These are phyloP conservation scores for Neofusicoccum sp. DNA, from an alignment of 2,329 filamentous ascomycete species.

Conservation along the genomic window DNA sequence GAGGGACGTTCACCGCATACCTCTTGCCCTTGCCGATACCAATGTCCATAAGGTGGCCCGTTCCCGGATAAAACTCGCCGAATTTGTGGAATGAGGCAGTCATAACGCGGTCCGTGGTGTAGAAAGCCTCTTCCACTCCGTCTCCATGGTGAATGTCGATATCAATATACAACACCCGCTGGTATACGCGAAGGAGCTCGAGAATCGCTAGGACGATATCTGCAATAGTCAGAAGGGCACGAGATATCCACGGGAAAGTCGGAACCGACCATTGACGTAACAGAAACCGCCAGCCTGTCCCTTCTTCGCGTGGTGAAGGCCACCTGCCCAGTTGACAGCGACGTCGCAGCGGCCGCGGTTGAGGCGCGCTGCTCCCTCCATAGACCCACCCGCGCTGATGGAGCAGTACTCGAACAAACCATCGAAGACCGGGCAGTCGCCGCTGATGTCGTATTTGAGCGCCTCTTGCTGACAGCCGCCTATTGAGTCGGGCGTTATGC, in stretches of 20 bases:
- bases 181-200: slow-evolving; percentile 76
- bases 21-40: slow-evolving; percentile 86
- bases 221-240: slow-evolving; percentile 11
- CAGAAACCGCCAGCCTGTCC: slow-evolving; percentile 95
- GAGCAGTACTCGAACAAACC: slow-evolving; percentile 94
- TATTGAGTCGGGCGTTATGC: slow-evolving; percentile 58
- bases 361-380: slow-evolving; percentile 88
- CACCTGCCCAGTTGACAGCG: slow-evolving; percentile 97
- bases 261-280: slow-evolving; percentile 72
- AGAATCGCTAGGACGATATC: slow-evolving; percentile 95
- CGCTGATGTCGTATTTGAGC: slow-evolving; percentile 68
- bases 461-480: slow-evolving; percentile 75
- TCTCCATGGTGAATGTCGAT: slow-evolving; percentile 92
- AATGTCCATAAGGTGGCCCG: slow-evolving; percentile 78
- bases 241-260: slow-evolving; percentile 29
- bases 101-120: slow-evolving; percentile 84
- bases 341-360: slow-evolving; percentile 86
- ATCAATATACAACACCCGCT: slow-evolving; percentile 92
- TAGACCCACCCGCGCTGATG: slow-evolving; percentile 83
- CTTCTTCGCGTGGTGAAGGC: slow-evolving; percentile 94
- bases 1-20: slow-evolving; percentile 84
- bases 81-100: slow-evolving; percentile 97
- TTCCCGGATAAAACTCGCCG: slow-evolving; percentile 91
- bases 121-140: slow-evolving; percentile 87
- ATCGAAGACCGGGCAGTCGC: slow-evolving; percentile 95